Evolutionary conservation across 768 basidiomycete species (phyloP).

Genomic region (Agaricus blazei): DNA sequence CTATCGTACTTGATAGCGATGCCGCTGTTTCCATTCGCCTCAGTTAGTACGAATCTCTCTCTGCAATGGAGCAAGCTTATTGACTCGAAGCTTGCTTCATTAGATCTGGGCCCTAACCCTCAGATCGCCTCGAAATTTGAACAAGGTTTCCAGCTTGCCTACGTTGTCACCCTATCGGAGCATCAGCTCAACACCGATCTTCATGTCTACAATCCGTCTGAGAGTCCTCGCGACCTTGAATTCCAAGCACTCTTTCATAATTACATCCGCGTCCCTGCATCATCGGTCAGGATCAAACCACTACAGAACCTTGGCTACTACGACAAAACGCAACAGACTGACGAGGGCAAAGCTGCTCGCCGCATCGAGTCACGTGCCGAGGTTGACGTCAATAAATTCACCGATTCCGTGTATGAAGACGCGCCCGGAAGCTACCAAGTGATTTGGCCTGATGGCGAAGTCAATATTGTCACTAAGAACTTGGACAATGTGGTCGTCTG

Average conservation of each 20-base stretch:
- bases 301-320: conserved; percentile 62
- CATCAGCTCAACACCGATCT: conserved; percentile 75
- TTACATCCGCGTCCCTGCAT: conserved; percentile 69
- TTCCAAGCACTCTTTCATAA: conserved; percentile 95
- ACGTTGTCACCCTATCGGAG: conserved; percentile 74
- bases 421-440: conserved; percentile 52
- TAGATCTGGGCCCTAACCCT: conserved; percentile 62
- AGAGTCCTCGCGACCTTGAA: conserved; percentile 46
- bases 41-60: conserved; percentile 40
- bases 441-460: conserved; percentile 51
- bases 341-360: conserved; percentile 39
- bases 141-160: conserved; percentile 65
- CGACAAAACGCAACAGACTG: conserved; percentile 73
- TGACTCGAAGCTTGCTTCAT: background rate
- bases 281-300: conserved; percentile 55
- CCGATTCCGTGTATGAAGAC: conserved; percentile 77
- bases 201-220: conserved; percentile 70
- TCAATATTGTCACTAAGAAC: conserved; percentile 47
- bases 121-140: conserved; percentile 55
- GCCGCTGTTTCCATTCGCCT: conserved; percentile 73
- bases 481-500: conserved; percentile 87
- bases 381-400: conserved; percentile 63
- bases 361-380: conserved; percentile 56
- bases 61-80: background rate
- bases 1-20: conserved; percentile 60